phyloP scores from a whole-genome alignment of 2,329 filamentous ascomycete species.

The Aspergillus texensis region DNA sequence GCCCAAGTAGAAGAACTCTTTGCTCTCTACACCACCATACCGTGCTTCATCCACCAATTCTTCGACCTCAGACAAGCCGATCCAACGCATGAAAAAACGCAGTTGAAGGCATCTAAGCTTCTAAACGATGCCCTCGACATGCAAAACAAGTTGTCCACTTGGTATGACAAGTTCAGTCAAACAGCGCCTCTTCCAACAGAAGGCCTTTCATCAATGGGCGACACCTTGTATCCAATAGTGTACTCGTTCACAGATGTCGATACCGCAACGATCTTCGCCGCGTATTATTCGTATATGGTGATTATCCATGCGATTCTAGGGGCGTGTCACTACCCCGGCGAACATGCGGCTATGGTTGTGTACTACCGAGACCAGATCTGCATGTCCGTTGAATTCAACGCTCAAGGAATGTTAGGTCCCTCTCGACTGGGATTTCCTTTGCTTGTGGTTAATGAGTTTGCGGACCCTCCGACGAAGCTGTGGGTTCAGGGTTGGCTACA shows the following conservation, averaged over 20 bases:
- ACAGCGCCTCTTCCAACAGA: constrained; percentile 24
- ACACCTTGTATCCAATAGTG: constrained; percentile 25
- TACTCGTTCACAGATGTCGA: constrained; percentile 26
- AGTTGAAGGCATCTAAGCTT: constrained; percentile 19
- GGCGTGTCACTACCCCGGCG: constrained; percentile 24
- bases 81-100: constrained; percentile 9
- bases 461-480: constrained; percentile 23
- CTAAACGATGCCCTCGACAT: constrained; percentile 23
- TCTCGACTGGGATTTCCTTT: constrained; percentile 32
- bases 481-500: constrained; percentile 29
- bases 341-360: constrained; percentile 24
- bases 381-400: constrained; percentile 31
- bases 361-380: constrained; percentile 35
- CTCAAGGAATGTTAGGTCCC: constrained; percentile 28
- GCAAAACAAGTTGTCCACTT: constrained; percentile 22
- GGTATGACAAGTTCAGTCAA: constrained; percentile 25
- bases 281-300: constrained; percentile 32
- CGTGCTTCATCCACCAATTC: constrained; percentile 30
- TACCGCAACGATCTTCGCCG: constrained; percentile 26
- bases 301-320: constrained; percentile 31
- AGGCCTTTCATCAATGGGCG: constrained; percentile 19
- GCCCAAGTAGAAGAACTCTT: constrained; percentile 31
- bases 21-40: constrained; percentile 29
- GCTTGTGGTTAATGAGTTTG: constrained; percentile 29
- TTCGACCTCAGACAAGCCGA: constrained; percentile 25